phyloP scores from a whole-genome alignment of 768 basidiomycete species.

The Xanthoconium stramineum region DNA sequence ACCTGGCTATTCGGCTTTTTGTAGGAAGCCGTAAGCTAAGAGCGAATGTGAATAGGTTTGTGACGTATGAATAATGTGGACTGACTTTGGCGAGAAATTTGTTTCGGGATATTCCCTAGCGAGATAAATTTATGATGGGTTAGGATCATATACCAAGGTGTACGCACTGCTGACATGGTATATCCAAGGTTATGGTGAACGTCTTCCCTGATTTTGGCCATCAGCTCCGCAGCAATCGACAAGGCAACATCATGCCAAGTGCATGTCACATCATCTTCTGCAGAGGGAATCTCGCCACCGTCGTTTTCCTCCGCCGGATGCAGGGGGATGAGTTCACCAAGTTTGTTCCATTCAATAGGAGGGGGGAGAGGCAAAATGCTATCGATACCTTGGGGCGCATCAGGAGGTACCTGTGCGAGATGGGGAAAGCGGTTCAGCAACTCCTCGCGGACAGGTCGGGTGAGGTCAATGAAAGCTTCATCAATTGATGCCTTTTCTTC shows the following conservation, averaged over 20 bases:
- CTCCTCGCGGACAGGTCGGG: constrained; percentile 70
- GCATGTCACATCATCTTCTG: constrained; percentile 32
- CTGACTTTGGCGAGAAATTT: constrained; percentile 91
- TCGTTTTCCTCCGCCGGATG: constrained; percentile 32
- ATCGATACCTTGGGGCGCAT: constrained; percentile 69
- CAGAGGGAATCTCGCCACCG: constrained; percentile 7
- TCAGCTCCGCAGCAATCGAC: constrained; percentile 83
- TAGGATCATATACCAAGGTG: background rate
- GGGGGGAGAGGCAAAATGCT: constrained; percentile 75
- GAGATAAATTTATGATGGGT: background rate
- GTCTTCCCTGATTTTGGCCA: constrained; percentile 68
- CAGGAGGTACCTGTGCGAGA: constrained; percentile 64
- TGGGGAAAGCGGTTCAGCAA: constrained; percentile 75
- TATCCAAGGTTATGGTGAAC: constrained; percentile 77
- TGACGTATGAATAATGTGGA: background rate
- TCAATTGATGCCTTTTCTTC: constrained; percentile 97
- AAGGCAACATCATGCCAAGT: constrained; percentile 95
- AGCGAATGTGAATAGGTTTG: constrained; percentile 3
- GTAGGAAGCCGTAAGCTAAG: constrained; percentile 83
- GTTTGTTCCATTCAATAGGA: constrained; percentile 53
- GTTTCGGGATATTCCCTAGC: constrained; percentile 84
- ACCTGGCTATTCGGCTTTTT: constrained; percentile 90
- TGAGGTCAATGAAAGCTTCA: constrained; percentile 94
- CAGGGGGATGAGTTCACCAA: constrained; percentile 63
- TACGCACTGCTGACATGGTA: constrained; percentile 85